Evolutionary conservation across 2,329 filamentous ascomycete species (phyloP).

Genomic region (Trichoderma sp.): DNA sequence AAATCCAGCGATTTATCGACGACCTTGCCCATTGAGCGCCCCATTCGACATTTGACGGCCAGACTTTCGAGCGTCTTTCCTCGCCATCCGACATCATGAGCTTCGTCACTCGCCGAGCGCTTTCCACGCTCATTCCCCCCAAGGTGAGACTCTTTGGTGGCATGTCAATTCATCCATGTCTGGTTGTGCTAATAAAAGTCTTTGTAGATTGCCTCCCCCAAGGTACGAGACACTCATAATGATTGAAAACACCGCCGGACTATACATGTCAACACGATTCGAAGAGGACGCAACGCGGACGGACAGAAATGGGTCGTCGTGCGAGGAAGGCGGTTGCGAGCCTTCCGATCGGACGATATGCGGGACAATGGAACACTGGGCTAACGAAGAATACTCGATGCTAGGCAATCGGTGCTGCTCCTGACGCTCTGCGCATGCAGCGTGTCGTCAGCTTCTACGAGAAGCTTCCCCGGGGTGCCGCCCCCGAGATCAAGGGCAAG

Average conservation of each 20-base stretch:
- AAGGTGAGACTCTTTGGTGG: slow-evolving; percentile 65
- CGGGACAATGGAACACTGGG: slow-evolving; percentile 17
- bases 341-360: neutral
- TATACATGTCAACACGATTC: neutral
- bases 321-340: neutral
- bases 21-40: slow-evolving; percentile 37
- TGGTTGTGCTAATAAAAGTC: slow-evolving; percentile 28
- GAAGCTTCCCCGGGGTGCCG: slow-evolving; percentile 90
- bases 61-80: slow-evolving; percentile 30
- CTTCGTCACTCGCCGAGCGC: slow-evolving; percentile 83
- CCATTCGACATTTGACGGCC: slow-evolving; percentile 33
- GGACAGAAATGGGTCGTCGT: neutral
- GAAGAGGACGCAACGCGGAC: neutral
- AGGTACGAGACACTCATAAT: slow-evolving; percentile 52
- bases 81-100: slow-evolving; percentile 67
- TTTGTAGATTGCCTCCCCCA: slow-evolving; percentile 73
- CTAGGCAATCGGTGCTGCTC: slow-evolving; percentile 89
- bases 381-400: slow-evolving; percentile 21
- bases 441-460: slow-evolving; percentile 98
- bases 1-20: slow-evolving; percentile 24
- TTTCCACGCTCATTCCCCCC: slow-evolving; percentile 97
- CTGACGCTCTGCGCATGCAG: slow-evolving; percentile 96
- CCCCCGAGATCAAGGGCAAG: slow-evolving; percentile 77
- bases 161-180: slow-evolving; percentile 36
- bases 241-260: neutral